Conservation (phyloP, 2,329 filamentous ascomycete species). For the Cadophora sp. region DNA sequence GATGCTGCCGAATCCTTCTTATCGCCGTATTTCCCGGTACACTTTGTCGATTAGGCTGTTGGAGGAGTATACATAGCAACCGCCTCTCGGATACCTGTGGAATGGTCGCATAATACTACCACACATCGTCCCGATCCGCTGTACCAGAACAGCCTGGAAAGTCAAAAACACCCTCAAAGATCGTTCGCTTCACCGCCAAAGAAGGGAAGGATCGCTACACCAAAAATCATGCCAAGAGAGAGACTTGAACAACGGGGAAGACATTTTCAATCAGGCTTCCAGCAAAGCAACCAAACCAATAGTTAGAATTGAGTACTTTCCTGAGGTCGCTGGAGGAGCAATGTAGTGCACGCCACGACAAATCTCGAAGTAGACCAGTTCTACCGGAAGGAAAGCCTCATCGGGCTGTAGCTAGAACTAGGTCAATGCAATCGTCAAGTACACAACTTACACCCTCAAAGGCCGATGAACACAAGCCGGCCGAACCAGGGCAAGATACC, state of each 20-base stretch:
- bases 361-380: neutral
- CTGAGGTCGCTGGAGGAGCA: too few species aligned
- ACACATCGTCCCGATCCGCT: neutral
- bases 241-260: neutral
- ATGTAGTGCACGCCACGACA: neutral
- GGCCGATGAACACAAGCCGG: neutral
- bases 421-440: neutral
- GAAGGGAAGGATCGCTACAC: neutral
- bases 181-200: neutral
- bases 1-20: too few species aligned
- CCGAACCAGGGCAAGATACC: too few species aligned
- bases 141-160: neutral
- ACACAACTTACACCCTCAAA: neutral
- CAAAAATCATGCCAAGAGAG: neutral
- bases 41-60: neutral
- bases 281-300: too few species aligned
- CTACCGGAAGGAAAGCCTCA: neutral
- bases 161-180: neutral
- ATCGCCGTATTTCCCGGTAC: too few species aligned
- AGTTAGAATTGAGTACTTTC: neutral
- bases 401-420: neutral
- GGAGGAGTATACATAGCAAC: neutral
- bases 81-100: neutral
- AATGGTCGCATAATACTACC: neutral
- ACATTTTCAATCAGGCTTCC: neutral